phyloP scores from a whole-genome alignment of 2,329 filamentous ascomycete genomes.

The Uncinocarpus reesii region DNA sequence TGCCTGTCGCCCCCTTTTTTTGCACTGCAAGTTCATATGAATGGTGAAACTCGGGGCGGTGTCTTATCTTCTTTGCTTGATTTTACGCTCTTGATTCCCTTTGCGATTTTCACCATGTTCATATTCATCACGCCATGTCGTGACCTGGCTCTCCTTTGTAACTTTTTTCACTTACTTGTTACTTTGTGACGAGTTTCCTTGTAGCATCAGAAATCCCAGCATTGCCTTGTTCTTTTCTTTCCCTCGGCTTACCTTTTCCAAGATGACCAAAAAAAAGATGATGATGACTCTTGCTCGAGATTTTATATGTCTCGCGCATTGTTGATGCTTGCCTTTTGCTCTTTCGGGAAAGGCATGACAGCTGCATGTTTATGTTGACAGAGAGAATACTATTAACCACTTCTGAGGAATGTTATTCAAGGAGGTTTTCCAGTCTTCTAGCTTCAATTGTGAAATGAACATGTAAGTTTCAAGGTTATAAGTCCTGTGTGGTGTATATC shows the following conservation, averaged over 20 bases:
- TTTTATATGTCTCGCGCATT: too few species aligned
- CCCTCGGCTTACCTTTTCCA: neutral
- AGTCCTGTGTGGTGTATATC: too few species aligned
- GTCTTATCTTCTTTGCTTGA: neutral
- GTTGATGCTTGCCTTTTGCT: neutral
- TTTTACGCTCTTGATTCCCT: neutral
- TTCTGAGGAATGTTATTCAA: too few species aligned
- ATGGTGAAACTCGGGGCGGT: neutral
- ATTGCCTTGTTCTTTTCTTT: neutral
- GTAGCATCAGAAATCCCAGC: slow-evolving; percentile 7
- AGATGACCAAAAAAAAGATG: neutral
- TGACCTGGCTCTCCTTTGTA: neutral
- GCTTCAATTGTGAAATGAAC: too few species aligned
- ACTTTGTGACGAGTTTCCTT: slow-evolving; percentile 10
- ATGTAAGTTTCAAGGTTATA: too few species aligned
- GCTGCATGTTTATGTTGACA: too few species aligned
- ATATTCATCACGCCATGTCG: slow-evolving; percentile 10
- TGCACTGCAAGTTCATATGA: neutral
- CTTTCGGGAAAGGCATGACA: too few species aligned
- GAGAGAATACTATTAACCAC: too few species aligned
- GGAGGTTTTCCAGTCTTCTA: too few species aligned
- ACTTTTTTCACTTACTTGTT: neutral
- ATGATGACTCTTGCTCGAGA: neutral
- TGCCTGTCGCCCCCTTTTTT: neutral
- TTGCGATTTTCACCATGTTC: neutral